These are phyloP conservation scores for Iris pallida DNA, from an alignment of 116 monocot species.

Conservation along the genomic window DNA sequence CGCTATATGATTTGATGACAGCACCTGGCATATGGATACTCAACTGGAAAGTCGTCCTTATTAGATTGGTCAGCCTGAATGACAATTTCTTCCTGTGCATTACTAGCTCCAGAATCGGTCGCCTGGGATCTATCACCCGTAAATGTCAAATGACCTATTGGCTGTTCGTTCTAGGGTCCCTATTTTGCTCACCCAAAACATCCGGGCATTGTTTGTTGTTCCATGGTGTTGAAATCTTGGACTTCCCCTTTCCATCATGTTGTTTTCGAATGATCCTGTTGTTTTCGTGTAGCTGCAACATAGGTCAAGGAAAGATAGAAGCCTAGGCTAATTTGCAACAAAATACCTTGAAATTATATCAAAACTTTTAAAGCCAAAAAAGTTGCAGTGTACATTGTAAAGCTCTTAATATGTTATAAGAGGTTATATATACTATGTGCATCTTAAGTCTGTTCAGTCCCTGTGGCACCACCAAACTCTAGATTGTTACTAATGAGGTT, in stretches of 20 bases:
- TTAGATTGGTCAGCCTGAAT: slow-evolving; percentile 36
- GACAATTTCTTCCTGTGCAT: slow-evolving; percentile 19
- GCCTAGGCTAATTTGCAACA: no score
- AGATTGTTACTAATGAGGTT: no score
- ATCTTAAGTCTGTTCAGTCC: no score
- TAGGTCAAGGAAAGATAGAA: no score
- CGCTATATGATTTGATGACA: slow-evolving; percentile 51
- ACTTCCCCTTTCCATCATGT: slow-evolving; percentile 17
- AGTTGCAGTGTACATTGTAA: no score
- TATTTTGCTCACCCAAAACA: slow-evolving; percentile 27
- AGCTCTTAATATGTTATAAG: no score
- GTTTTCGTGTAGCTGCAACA: no score
- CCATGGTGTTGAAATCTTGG: slow-evolving; percentile 13
- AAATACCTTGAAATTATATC: no score
- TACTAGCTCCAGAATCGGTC: slow-evolving; percentile 7
- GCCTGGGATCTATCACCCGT: slow-evolving; percentile 2
- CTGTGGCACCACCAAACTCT: no score
- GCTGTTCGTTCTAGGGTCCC: slow-evolving; percentile 19
- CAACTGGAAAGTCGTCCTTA: slow-evolving; percentile 35
- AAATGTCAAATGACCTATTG: slow-evolving; percentile 7
- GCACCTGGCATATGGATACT: slow-evolving; percentile 38
- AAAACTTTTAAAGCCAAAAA: no score
- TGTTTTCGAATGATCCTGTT: no score
- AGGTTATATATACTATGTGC: no score
- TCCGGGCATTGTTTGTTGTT: neutral